Percentiles rank a stretch among this genome's conserved stretches.
These are phyloP conservation scores for Citrus australasica DNA, from an alignment of 345 rosid species.

Conservation along the genomic window DNA sequence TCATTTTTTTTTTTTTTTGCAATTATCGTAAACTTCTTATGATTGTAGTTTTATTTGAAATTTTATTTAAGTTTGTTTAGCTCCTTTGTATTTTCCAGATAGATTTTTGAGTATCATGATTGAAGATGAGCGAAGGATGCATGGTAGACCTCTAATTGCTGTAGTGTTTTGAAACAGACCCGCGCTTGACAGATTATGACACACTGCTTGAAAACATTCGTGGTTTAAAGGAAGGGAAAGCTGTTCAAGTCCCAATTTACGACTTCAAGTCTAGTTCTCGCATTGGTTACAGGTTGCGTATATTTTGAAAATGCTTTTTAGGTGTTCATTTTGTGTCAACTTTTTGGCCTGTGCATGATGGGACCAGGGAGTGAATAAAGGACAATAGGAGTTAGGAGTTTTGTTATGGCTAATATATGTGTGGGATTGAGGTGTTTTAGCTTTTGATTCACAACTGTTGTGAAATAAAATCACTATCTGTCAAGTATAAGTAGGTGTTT, in stretches of 20 bases:
- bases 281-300: slow-evolving; percentile 69
- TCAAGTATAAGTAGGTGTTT: background rate
- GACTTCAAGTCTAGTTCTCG: slow-evolving; percentile 96
- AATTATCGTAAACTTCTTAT: background rate
- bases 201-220: slow-evolving; percentile 84
- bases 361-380: background rate
- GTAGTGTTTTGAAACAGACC: slow-evolving; percentile 59
- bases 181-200: slow-evolving; percentile 91
- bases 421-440: background rate
- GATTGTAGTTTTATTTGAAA: background rate
- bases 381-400: background rate
- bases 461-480: no score
- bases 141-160: slow-evolving; percentile 28
- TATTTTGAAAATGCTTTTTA: background rate
- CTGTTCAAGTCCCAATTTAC: slow-evolving; percentile 85
- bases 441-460: background rate
- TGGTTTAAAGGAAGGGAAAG: slow-evolving; percentile 78
- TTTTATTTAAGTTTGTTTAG: slow-evolving; percentile 8
- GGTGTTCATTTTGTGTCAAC: slow-evolving; percentile 6
- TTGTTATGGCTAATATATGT: background rate
- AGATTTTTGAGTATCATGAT: slow-evolving; percentile 4
- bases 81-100: slow-evolving; percentile 12
- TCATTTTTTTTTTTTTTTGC: background rate
- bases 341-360: background rate
- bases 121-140: slow-evolving; percentile 6